Evolutionary conservation across 495 filamentous ascomycete species (phyloP), one percentile per base, ranked within the genome.

Genomic region (Podospora didyma): DNA sequence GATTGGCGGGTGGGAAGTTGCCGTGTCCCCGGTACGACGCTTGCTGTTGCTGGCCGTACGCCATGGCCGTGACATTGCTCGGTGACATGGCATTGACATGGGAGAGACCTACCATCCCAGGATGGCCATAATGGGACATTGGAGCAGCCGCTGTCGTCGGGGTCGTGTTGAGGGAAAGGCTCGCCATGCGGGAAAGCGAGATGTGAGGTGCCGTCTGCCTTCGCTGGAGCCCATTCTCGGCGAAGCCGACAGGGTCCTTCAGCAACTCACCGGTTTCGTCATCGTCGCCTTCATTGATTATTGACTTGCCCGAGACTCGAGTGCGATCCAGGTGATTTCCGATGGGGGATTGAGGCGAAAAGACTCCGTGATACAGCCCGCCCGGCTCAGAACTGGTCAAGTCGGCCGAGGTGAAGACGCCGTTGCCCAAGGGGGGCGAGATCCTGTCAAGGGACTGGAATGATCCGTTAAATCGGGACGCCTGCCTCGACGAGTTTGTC

Each of bases 231-330:
- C 87, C 89, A 63, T 86, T 92, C 56, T 90, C 86, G 3, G 88
- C 90, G 69, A 89, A 96, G 0, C 86, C 89, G 34, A 94, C 82
- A 1, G 90, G 87, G 66, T 96, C 88, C 53, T 91, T 90, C 10
- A 96, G 76, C 11, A 96, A 73, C 64, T 92, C 86, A 6, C 87
- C 87, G 0, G 90, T 92, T 64, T 96, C 92, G 61, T 96, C 91
- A 54, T 87, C 81, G 49, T 90, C 90, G 9, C 95, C 90, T 64
- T 91, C 85, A 62, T 89, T 90, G 61, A 96, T 96, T 52, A 95
- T 80, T 2, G 86, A 84, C 70, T 93, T 96, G 53, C 92, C 89
- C 16, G 85, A 84, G 47, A 89, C 79, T 50, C 89, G 84, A 19
- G 83, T 82, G 23, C 83, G 80, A 53, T 90, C 86, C 45, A 90